Evolutionary conservation across 805 yeast species (phyloP), one percentile per base, ranked within the genome.

Genomic region (Torulaspora microellipsoides): DNA sequence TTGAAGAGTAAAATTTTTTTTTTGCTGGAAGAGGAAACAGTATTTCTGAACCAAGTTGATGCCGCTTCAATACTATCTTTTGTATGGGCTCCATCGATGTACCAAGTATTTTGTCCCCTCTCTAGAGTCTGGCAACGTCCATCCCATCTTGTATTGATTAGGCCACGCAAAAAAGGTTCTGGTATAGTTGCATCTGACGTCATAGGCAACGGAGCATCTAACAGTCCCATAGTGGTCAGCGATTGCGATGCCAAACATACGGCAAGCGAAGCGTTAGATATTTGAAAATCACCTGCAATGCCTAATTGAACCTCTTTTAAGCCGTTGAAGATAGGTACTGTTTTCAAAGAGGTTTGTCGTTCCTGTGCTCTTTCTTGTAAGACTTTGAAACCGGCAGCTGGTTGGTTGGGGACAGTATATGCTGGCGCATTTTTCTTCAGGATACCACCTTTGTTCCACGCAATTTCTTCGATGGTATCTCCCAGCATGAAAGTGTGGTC

Each of bases 391-490:
- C 83, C 83, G 10, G 69, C 71, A 27, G 68, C 71, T 1, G 78
- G 74, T 56, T 78, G 84, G 42, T 76, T 77, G 11, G 71, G 66
- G 1, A 85, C 86, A 1, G 84, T 73, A 48, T 80, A 76, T 1
- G 96, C 95, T 3, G 80, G 78, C 1, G 78, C 69, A 4, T 73
- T 78, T 2, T 62, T 47, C 58, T 93, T 93, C 69, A 83, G 87
- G 36, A 93, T 95, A 0, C 99, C 99, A 15, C 90, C 83, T 65
- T 93, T 93, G 66, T 93, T 91, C 95, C 96, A 88, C 2, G 98
- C 91, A 53, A 93, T 93, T 45, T 87, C 84, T 49, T 80, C 87
- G 31, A 93, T 74, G 0, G 97, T 90, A 51, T 80, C 71, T 7
- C 99, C 99, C 42, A 93, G 70, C 75, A 88, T 81, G 42, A 78